Percentiles rank a stretch among this genome's conserved stretches.
Conservation (phyloP, 495 filamentous ascomycete species). For the Parmelia sp. region DNA sequence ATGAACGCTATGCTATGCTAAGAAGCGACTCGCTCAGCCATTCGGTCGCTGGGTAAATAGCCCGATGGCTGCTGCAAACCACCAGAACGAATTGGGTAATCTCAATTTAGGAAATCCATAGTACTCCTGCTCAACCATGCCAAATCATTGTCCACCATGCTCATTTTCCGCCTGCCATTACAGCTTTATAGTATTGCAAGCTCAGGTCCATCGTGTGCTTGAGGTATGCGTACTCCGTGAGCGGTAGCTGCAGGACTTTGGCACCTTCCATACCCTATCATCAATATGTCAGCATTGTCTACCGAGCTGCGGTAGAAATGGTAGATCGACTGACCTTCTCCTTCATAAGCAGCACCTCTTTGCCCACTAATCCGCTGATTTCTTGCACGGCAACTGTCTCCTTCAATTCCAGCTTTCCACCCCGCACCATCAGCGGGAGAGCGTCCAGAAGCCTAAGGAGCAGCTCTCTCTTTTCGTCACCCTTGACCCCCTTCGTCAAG, state of each 20-base stretch:
- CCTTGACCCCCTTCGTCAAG: slow-evolving; percentile 37
- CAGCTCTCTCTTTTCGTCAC: slow-evolving; percentile 33
- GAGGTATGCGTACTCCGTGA: slow-evolving; percentile 64
- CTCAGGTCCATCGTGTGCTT: slow-evolving; percentile 63
- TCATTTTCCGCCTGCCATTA: slow-evolving; percentile 9
- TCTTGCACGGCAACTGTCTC: slow-evolving; percentile 72
- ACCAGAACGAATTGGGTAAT: too few relatives aligned
- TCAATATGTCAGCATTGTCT: slow-evolving; percentile 20
- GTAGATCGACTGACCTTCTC: slow-evolving; percentile 46
- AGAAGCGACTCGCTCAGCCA: neutral
- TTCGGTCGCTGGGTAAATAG: neutral
- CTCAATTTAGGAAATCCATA: neutral
- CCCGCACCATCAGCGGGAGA: slow-evolving; percentile 53
- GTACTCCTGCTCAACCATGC: neutral
- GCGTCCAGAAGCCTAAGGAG: slow-evolving; percentile 56
- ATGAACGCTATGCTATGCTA: neutral
- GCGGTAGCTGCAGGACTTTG: slow-evolving; percentile 57
- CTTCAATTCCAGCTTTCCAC: slow-evolving; percentile 56
- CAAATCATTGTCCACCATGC: neutral
- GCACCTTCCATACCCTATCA: slow-evolving; percentile 31
- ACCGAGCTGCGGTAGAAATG: slow-evolving; percentile 1
- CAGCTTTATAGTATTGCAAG: slow-evolving; percentile 54
- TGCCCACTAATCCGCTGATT: slow-evolving; percentile 57
- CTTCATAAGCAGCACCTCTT: slow-evolving; percentile 54
- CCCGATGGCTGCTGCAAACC: neutral